Conservation (phyloP, 345 rosid genomes). For the Kernera saxatilis region DNA sequence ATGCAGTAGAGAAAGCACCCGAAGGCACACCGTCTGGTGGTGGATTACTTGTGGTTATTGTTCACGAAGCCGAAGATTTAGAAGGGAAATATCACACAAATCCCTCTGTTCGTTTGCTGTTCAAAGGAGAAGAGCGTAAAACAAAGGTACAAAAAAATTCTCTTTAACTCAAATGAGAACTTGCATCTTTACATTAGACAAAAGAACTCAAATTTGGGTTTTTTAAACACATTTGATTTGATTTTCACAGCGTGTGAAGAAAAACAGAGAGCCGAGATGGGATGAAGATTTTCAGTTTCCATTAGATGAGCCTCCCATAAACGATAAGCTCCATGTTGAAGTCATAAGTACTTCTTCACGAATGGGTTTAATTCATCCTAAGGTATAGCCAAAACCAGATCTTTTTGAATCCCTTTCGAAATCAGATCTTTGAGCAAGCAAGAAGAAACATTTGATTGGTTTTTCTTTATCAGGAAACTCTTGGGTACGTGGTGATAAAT, state of each 20-base stretch:
- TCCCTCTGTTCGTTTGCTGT: constrained; percentile 67
- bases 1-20: constrained; percentile 70
- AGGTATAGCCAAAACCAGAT: constrained; percentile 38
- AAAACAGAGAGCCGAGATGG: constrained; percentile 91
- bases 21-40: constrained; percentile 85
- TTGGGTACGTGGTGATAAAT: constrained; percentile 60
- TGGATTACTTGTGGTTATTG: constrained; percentile 73
- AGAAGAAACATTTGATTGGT: not conserved
- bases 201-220: not conserved
- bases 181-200: not conserved
- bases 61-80: constrained; percentile 88
- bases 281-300: constrained; percentile 82
- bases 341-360: constrained; percentile 73
- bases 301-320: constrained; percentile 73
- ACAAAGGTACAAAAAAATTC: constrained; percentile 50
- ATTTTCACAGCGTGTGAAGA: constrained; percentile 65
- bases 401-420: not conserved
- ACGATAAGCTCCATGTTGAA: constrained; percentile 74
- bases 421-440: not conserved
- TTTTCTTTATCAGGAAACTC: constrained; percentile 44
- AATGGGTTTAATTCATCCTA: constrained; percentile 75
- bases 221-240: not conserved
- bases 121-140: constrained; percentile 79
- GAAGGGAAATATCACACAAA: constrained; percentile 96
- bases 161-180: not conserved